Base-by-base conservation (phyloP, 441 rosid genomes). In the Erodium chrysanthum region DNA sequence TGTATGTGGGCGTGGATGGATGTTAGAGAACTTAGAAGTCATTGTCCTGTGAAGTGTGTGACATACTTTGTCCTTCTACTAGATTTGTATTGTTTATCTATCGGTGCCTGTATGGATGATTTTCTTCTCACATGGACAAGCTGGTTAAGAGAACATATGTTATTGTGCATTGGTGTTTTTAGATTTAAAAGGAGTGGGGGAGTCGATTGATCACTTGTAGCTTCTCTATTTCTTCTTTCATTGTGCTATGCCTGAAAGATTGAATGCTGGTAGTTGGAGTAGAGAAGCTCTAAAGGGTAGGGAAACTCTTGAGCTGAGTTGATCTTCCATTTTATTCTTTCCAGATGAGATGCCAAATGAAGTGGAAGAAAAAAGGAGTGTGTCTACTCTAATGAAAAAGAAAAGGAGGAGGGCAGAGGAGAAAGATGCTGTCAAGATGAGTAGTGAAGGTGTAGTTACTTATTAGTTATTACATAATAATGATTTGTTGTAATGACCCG, bases 381-480 rank as follows among this genome's bases (percentile, higher is more conserved):
- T 66, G 60, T 62, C 65, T 59, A 54, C 62, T 33, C 66, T 31
- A 10, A 67, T 22, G 52, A 81, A 76, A 78, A 76, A 71, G 75
- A 83, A 83, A 75, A 77, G 71, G 59, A 77, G 71, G 59, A 71
- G 78, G 31, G 75, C 60, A 70, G 74, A 66, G 65, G 71, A 27
- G 66, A 72, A 68, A 9, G 12, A 68, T 63, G 68, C 67, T 54
- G 48, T 65, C 18, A 56, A 52, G 69, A 40, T 21, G 20, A 68
- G 25, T 60, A 22, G 23, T 33, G 52, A 71, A 72, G 77, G 84
- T 78, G 60, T 40, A 67, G 37, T 17, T 68, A 29, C 70, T 21
- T 44, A 25, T 17, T 68, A 29, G 69, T 21, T 44, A 25, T 42
- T 50, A 29, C 10, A 8, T 27, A 27, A 29, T 11, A 61, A 48